Conservation (phyloP, 139 green algal species). For the Spirogloea muscicola region DNA sequence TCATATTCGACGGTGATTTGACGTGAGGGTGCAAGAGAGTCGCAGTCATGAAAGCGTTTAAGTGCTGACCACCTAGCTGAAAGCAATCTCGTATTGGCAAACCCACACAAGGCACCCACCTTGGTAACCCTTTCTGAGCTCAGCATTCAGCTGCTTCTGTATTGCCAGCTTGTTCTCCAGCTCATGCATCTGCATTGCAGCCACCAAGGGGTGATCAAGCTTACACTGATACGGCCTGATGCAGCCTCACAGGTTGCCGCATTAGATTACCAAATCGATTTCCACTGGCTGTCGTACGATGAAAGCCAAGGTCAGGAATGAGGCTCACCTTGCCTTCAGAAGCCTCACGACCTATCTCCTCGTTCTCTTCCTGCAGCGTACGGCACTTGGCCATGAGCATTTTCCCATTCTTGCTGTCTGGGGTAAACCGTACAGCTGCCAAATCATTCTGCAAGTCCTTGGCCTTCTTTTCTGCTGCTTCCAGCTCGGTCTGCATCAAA, state of each 20-base stretch:
- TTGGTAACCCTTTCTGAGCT: conserved; percentile 38
- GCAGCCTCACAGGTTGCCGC: too few relatives aligned
- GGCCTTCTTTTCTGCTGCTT: conserved; percentile 57
- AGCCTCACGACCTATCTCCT: conserved; percentile 70
- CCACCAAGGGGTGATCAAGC: too few relatives aligned
- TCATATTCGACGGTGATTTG: too few relatives aligned
- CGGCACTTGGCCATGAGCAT: conserved; percentile 78
- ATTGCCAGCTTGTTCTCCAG: conserved; percentile 47
- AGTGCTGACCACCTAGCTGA: too few relatives aligned
- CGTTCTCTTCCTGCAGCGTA: conserved; percentile 71
- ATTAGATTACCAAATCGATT: too few relatives aligned
- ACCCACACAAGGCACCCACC: too few relatives aligned
- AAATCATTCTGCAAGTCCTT: conserved; percentile 63
- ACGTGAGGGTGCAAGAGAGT: too few relatives aligned
- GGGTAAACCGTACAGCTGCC: conserved; percentile 63
- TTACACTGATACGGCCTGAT: too few relatives aligned
- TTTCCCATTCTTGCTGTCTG: conserved; percentile 68
- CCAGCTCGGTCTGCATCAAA: conserved; percentile 47
- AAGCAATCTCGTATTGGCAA: too few relatives aligned
- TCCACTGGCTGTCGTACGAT: too few relatives aligned
- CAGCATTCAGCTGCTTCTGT: conserved; percentile 46
- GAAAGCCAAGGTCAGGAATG: too few relatives aligned
- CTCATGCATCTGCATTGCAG: conserved; percentile 46
- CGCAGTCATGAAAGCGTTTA: too few relatives aligned
- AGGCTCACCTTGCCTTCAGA: conserved; percentile 67